Percentiles rank a stretch among this genome's conserved stretches.
Conservation (phyloP, 257 asterid species). For the Agastache rugosa region DNA sequence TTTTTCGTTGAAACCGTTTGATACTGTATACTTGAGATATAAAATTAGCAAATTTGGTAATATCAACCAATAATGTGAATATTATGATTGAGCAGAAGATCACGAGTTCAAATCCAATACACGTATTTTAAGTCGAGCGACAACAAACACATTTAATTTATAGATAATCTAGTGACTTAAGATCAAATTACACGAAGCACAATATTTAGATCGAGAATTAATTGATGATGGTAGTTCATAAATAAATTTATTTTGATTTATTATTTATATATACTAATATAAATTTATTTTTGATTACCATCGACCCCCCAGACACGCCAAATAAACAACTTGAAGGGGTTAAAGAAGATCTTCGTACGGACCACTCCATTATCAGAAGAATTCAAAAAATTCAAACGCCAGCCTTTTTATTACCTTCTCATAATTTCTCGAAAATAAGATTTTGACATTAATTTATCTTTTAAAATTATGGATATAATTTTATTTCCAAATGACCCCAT, state of each 20-base stretch:
- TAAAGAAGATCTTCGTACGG: neutral
- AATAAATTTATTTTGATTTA: neutral
- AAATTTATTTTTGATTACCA: neutral
- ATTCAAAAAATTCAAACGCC: neutral
- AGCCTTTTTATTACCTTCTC: neutral
- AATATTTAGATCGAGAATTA: too few relatives aligned
- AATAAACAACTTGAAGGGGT: conserved; percentile 13
- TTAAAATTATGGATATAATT: neutral
- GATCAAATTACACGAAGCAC: neutral
- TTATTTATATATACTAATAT: neutral
- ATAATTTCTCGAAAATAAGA: neutral
- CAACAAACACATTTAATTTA: neutral
- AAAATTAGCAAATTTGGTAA: too few relatives aligned
- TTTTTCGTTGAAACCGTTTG: too few relatives aligned
- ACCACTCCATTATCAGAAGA: conserved; percentile 14
- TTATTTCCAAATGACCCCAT: neutral
- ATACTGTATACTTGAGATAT: too few relatives aligned
- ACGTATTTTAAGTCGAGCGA: too few relatives aligned
- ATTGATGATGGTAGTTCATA: neutral
- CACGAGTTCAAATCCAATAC: neutral
- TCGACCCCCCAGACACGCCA: neutral
- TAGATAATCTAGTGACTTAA: too few relatives aligned
- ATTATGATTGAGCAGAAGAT: too few relatives aligned
- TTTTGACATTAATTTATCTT: too few relatives aligned
- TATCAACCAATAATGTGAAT: too few relatives aligned